Conservation (phyloP, 164 flowering plant genomes). For the Vitis cinerea region DNA sequence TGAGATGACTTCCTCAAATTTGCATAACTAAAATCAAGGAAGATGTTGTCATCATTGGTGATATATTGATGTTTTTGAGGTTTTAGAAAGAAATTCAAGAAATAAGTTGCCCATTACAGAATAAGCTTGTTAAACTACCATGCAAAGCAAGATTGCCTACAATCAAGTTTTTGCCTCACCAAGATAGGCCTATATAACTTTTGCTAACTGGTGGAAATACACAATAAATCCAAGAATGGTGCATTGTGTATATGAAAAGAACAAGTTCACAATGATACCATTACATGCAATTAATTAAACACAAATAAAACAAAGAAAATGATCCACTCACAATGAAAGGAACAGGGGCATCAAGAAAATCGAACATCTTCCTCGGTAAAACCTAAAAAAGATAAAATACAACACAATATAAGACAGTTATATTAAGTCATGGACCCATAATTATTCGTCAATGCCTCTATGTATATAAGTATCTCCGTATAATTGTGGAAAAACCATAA, state of each 20-base stretch:
- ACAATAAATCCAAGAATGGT: background rate
- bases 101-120: background rate
- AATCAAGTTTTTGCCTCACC: background rate
- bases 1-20: background rate
- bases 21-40: background rate
- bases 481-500: too few species aligned
- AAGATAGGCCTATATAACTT: too few species aligned
- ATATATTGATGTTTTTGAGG: background rate
- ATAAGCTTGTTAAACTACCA: background rate
- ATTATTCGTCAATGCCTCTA: background rate
- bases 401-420: background rate
- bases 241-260: background rate
- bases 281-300: background rate
- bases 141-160: background rate
- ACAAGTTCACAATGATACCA: background rate
- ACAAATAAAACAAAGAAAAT: background rate
- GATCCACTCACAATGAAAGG: slow-evolving; percentile 80
- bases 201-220: too few species aligned
- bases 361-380: slow-evolving; percentile 80
- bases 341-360: slow-evolving; percentile 97
- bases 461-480: background rate
- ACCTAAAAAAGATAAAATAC: slow-evolving; percentile 46
- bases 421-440: background rate
- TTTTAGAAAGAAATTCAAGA: background rate
- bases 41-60: background rate